Evolutionary conservation across 2,329 filamentous ascomycete species (phyloP).

Genomic region (Sclerotiophoma versabilis): DNA sequence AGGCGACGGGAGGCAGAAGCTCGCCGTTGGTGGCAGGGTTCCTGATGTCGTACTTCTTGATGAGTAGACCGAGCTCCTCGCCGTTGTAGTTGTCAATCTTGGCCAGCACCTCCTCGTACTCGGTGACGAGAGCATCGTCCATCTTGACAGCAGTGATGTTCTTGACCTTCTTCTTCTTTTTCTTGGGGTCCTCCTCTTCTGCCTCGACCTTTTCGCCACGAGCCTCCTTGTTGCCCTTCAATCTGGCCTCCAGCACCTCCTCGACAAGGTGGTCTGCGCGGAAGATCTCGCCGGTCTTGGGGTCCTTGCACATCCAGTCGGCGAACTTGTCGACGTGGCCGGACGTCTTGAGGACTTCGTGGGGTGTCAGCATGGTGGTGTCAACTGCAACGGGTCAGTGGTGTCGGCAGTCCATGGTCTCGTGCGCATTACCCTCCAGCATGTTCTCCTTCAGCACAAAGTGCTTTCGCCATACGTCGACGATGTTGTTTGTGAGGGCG

Average conservation of each 20-base stretch:
- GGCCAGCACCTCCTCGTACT: constrained; percentile 91
- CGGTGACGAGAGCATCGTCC: constrained; percentile 82
- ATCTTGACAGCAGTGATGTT: constrained; percentile 72
- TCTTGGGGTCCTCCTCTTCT: constrained; percentile 79
- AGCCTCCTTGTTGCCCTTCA: constrained; percentile 92
- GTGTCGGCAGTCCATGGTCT: constrained; percentile 9
- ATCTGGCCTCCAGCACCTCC: constrained; percentile 83
- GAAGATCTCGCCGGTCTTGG: constrained; percentile 95
- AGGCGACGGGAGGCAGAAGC: constrained; percentile 81
- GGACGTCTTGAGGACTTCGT: constrained; percentile 88
- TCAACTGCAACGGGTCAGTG: constrained; percentile 63
- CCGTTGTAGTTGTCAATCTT: constrained; percentile 96
- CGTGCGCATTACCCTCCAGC: constrained; percentile 65
- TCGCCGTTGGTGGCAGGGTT: constrained; percentile 82
- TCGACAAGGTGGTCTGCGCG: constrained; percentile 96
- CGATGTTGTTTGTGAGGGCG: constrained; percentile 83
- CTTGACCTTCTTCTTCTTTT: constrained; percentile 86
- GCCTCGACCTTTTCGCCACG: constrained; percentile 80
- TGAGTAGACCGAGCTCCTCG: constrained; percentile 82
- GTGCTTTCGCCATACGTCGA: constrained; percentile 91
- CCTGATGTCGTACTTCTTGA: constrained; percentile 86
- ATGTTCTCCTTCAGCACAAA: constrained; percentile 94
- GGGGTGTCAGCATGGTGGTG: constrained; percentile 91
- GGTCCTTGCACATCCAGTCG: constrained; percentile 99
- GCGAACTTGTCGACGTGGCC: constrained; percentile 98